Evolutionary conservation across 768 basidiomycete genomes (phyloP).

Genomic region (Cyclocybe aegerita): DNA sequence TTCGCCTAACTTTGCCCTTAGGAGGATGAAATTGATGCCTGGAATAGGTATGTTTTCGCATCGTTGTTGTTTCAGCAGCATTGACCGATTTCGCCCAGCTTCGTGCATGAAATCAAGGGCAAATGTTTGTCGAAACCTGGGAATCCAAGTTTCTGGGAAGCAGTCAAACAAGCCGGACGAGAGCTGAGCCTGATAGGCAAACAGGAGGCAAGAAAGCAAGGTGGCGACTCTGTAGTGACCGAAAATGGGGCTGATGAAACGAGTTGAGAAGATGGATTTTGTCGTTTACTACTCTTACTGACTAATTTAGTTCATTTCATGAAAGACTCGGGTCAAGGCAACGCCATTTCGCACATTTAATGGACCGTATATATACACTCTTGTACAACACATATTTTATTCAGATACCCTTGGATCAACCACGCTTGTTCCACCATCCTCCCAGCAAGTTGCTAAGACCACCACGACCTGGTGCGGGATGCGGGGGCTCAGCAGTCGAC

Average conservation of each 20-base stretch:
- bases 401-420: slow-evolving; percentile 12
- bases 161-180: slow-evolving; percentile 49
- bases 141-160: slow-evolving; percentile 68
- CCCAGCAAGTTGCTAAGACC: slow-evolving; percentile 71
- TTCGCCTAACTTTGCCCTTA: slow-evolving; percentile 21
- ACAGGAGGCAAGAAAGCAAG: slow-evolving; percentile 58
- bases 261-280: neutral
- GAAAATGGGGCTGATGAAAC: slow-evolving; percentile 59
- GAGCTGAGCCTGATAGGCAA: slow-evolving; percentile 61
- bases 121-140: slow-evolving; percentile 56
- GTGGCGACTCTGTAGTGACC: slow-evolving; percentile 55
- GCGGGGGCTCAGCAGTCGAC: slow-evolving; percentile 48
- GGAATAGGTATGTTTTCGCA: slow-evolving; percentile 62
- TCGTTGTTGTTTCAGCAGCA: neutral
- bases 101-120: slow-evolving; percentile 56
- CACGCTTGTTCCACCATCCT: slow-evolving; percentile 76
- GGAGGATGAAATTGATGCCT: slow-evolving; percentile 83
- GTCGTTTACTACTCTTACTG: neutral
- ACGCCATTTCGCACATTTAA: no score
- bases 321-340: neutral
- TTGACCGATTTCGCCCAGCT: slow-evolving; percentile 37
- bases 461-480: slow-evolving; percentile 34
- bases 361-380: no score
- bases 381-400: no score
- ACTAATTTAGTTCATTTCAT: neutral